These are phyloP conservation scores for Trichosporon inkin DNA, from an alignment of 1,284 basidiomycete genomes.

Conservation along the genomic window DNA sequence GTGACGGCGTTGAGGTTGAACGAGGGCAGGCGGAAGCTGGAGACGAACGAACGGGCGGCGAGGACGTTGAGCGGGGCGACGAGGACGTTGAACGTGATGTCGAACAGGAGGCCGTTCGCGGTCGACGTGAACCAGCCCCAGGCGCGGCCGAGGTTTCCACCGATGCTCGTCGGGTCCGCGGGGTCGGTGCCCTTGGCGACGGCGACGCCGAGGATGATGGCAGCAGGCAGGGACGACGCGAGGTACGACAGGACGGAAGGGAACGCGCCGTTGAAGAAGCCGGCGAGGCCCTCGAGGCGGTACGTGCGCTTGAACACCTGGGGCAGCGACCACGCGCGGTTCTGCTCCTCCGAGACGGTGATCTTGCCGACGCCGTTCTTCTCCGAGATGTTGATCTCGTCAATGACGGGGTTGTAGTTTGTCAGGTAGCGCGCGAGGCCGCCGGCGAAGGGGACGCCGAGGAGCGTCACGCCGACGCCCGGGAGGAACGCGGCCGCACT, in stretches of 20 bases:
- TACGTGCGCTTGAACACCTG: constrained; percentile 2
- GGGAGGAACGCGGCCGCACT: constrained; percentile 5
- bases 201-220: constrained; percentile 3
- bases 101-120: background rate
- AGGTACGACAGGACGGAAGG: background rate
- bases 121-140: constrained; percentile 1
- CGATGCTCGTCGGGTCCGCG: background rate
- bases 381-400: constrained; percentile 3
- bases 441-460: constrained; percentile 8
- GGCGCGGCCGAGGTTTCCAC: background rate
- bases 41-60: background rate
- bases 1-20: constrained; percentile 6
- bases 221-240: background rate
- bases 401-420: constrained; percentile 8
- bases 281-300: background rate
- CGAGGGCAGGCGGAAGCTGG: background rate
- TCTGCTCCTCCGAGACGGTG: constrained; percentile 1
- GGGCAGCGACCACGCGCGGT: background rate
- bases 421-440: constrained; percentile 4
- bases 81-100: background rate
- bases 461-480: background rate
- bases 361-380: constrained; percentile 6
- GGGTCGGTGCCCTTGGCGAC: constrained; percentile 1
- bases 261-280: constrained; percentile 6
- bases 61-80: constrained; percentile 3